phyloP scores from a whole-genome alignment of 441 rosid species.

The Manihot esculenta region DNA sequence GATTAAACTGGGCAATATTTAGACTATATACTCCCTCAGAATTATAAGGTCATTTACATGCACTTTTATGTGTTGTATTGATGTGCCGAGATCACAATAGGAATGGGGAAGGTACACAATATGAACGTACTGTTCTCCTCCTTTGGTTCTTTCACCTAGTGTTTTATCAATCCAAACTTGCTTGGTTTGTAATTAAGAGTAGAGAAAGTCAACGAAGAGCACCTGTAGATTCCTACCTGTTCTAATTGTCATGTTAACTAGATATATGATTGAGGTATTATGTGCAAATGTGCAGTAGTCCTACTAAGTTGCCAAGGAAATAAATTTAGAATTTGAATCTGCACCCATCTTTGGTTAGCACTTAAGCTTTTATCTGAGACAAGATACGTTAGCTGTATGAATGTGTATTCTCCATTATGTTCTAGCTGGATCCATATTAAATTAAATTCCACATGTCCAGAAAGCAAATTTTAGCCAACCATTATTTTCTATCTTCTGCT shows the following conservation, averaged over 20 bases:
- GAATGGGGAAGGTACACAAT: background rate
- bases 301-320: background rate
- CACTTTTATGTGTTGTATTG: background rate
- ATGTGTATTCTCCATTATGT: background rate
- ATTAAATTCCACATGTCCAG: background rate
- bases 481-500: background rate
- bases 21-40: background rate
- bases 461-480: background rate
- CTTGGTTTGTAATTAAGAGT: background rate
- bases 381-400: background rate
- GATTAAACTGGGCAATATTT: background rate
- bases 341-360: background rate
- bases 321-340: background rate
- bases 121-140: background rate
- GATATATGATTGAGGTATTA: background rate
- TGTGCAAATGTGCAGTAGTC: no score
- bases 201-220: background rate
- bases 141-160: background rate
- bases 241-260: background rate
- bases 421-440: background rate
- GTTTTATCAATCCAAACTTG: background rate
- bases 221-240: background rate
- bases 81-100: background rate
- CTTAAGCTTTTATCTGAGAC: background rate
- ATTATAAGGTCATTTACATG: background rate